Percentiles rank a stretch among this genome's conserved stretches.
phyloP scores from a whole-genome alignment of 2,329 filamentous ascomycete genomes.

The Talaromyces sp. region DNA sequence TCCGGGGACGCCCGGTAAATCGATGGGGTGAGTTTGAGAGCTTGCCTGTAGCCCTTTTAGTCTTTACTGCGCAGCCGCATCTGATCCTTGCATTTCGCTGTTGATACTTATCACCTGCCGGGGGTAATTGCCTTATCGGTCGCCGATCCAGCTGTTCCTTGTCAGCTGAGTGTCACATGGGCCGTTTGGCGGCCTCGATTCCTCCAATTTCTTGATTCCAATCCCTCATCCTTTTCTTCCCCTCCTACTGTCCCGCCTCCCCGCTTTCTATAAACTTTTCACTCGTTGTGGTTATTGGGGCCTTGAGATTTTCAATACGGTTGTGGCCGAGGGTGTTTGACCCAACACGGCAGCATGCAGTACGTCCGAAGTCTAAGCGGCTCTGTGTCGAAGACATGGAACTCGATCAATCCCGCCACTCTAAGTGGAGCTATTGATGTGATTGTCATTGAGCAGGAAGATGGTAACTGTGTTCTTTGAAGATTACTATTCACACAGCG shows the following conservation, averaged over 20 bases:
- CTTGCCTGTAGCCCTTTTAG: neutral
- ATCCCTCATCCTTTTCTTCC: slow-evolving; percentile 9
- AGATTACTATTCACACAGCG: neutral
- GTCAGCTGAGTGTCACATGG: slow-evolving; percentile 39
- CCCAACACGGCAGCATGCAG: slow-evolving; percentile 68
- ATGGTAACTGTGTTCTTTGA: slow-evolving; percentile 60
- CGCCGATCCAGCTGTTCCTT: slow-evolving; percentile 19
- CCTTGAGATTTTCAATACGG: slow-evolving; percentile 1
- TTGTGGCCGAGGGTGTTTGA: slow-evolving; percentile 19
- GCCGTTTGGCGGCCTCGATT: slow-evolving; percentile 37
- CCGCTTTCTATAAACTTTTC: slow-evolving; percentile 12
- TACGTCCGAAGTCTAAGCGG: slow-evolving; percentile 96
- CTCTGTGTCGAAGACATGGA: slow-evolving; percentile 98
- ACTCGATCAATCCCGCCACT: slow-evolving; percentile 97
- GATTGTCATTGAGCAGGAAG: slow-evolving; percentile 94
- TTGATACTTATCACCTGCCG: neutral
- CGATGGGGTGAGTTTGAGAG: neutral
- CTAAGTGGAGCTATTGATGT: slow-evolving; percentile 98
- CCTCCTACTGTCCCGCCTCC: slow-evolving; percentile 16
- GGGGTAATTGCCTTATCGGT: neutral
- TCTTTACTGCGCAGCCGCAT: neutral
- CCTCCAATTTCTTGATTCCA: slow-evolving; percentile 23
- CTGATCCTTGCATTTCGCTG: neutral
- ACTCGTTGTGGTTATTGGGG: slow-evolving; percentile 7
- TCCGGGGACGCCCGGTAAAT: slow-evolving; percentile 1